Evolutionary conservation across 2,329 filamentous ascomycete species (phyloP).

Genomic region (Alternaria conjuncta): DNA sequence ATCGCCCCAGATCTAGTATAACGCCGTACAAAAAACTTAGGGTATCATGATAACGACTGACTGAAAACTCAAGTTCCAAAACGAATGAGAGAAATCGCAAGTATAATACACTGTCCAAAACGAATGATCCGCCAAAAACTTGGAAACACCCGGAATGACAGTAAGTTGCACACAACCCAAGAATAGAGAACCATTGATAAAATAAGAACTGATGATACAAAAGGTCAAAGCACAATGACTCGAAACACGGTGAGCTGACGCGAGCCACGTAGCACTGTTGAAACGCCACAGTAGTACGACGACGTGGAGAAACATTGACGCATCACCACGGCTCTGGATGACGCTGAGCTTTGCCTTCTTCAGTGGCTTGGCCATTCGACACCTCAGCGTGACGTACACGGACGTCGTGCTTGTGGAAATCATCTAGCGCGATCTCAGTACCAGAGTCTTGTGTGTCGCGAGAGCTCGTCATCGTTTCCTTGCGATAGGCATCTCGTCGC

Average conservation of each 20-base stretch:
- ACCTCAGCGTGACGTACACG: constrained; percentile 1
- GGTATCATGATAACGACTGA: neutral
- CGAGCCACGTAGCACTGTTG: constrained; percentile 1
- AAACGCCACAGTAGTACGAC: neutral
- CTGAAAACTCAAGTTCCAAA: neutral
- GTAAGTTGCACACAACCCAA: neutral
- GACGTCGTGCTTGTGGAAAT: constrained; percentile 11
- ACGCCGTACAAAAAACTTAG: neutral
- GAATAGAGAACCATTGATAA: neutral
- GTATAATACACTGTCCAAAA: too few relatives aligned
- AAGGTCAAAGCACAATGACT: neutral
- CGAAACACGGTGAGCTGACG: neutral
- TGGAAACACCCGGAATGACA: neutral
- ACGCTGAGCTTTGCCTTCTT: neutral
- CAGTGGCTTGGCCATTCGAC: neutral
- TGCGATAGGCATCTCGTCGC: neutral
- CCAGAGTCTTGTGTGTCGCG: constrained; percentile 8
- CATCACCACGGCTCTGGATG: neutral
- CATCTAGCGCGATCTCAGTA: constrained; percentile 12
- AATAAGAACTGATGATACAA: neutral
- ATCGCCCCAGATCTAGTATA: neutral
- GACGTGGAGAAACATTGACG: constrained; percentile 6
- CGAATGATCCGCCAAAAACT: neutral
- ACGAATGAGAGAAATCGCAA: too few relatives aligned
- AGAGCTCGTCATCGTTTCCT: constrained; percentile 15